These are phyloP conservation scores for Boletus coccyginus DNA, from an alignment of 768 basidiomycete genomes.

Conservation along the genomic window DNA sequence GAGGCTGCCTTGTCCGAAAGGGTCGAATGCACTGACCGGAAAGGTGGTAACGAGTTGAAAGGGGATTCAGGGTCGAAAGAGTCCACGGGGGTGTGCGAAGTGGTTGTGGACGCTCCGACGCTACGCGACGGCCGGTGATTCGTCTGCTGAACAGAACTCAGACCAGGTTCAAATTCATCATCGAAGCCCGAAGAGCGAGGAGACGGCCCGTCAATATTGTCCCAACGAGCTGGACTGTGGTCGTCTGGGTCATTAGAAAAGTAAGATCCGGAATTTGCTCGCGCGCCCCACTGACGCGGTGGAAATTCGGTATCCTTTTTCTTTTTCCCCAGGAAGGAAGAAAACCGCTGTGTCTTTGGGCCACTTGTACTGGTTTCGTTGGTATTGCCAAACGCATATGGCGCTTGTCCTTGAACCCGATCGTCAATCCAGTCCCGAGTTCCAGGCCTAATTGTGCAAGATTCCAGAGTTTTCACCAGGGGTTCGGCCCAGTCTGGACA, in stretches of 20 bases:
- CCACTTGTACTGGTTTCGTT: slow-evolving; percentile 23
- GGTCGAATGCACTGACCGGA: slow-evolving; percentile 30
- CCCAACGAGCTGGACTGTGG: slow-evolving; percentile 23
- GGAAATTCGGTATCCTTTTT: slow-evolving; percentile 56
- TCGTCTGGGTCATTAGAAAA: slow-evolving; percentile 37
- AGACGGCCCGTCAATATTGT: slow-evolving; percentile 25
- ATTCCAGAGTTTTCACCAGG: slow-evolving; percentile 71
- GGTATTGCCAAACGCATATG: slow-evolving; percentile 53
- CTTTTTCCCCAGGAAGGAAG: slow-evolving; percentile 37
- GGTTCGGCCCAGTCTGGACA: slow-evolving; percentile 77
- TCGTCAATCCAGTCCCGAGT: slow-evolving; percentile 66
- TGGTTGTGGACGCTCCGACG: slow-evolving; percentile 7
- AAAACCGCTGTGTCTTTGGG: slow-evolving; percentile 34
- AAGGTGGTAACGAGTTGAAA: slow-evolving; percentile 36
- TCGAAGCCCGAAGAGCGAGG: slow-evolving; percentile 31
- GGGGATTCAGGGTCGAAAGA: slow-evolving; percentile 34
- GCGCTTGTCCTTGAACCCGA: slow-evolving; percentile 34
- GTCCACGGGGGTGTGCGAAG: slow-evolving; percentile 19
- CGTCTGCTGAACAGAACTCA: slow-evolving; percentile 29
- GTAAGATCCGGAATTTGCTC: slow-evolving; percentile 52
- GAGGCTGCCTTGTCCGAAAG: slow-evolving; percentile 29
- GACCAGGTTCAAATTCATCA: slow-evolving; percentile 47
- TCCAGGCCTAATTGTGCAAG: slow-evolving; percentile 68
- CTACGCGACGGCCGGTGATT: slow-evolving; percentile 20
- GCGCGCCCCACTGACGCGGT: slow-evolving; percentile 59